Conservation (phyloP, 2,329 filamentous ascomycete genomes). For the Lasiodiplodia gonubiensis region DNA sequence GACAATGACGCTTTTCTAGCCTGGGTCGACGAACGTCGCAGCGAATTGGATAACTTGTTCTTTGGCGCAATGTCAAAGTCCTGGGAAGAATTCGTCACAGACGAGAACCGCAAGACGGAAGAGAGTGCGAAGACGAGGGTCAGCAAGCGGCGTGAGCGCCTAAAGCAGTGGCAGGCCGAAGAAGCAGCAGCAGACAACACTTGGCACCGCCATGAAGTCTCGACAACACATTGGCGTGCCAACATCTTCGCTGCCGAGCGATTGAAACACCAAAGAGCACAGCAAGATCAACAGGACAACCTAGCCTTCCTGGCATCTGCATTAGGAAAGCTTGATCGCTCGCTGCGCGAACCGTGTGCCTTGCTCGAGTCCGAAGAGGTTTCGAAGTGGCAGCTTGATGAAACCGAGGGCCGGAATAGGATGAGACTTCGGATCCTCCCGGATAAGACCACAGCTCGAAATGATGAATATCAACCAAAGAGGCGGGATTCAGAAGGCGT, state of each 20-base stretch:
- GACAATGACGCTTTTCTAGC: constrained; percentile 86
- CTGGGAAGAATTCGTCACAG: constrained; percentile 86
- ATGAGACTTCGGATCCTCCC: constrained; percentile 90
- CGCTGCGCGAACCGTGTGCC: constrained; percentile 79
- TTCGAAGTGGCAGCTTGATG: constrained; percentile 88
- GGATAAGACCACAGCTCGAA: constrained; percentile 67
- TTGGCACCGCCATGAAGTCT: constrained; percentile 81
- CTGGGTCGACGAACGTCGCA: constrained; percentile 85
- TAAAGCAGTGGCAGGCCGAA: constrained; percentile 79
- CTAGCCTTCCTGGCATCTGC: constrained; percentile 75
- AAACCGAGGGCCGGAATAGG: constrained; percentile 92
- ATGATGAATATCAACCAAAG: constrained; percentile 84
- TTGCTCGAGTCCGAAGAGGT: constrained; percentile 71
- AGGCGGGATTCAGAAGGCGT: constrained; percentile 66
- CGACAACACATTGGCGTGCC: constrained; percentile 89
- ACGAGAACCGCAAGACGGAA: constrained; percentile 80
- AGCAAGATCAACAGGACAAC: constrained; percentile 95
- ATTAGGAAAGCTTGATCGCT: constrained; percentile 78
- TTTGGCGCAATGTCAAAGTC: constrained; percentile 77
- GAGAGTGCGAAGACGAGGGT: constrained; percentile 75
- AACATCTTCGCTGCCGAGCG: constrained; percentile 94
- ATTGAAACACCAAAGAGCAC: constrained; percentile 83
- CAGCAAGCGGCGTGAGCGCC: constrained; percentile 77
- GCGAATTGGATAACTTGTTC: constrained; percentile 81
- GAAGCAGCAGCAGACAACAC: constrained; percentile 71